These are phyloP conservation scores for Mortierella hygrophila DNA, from an alignment of 192 early-diverging fungal species.

Conservation along the genomic window DNA sequence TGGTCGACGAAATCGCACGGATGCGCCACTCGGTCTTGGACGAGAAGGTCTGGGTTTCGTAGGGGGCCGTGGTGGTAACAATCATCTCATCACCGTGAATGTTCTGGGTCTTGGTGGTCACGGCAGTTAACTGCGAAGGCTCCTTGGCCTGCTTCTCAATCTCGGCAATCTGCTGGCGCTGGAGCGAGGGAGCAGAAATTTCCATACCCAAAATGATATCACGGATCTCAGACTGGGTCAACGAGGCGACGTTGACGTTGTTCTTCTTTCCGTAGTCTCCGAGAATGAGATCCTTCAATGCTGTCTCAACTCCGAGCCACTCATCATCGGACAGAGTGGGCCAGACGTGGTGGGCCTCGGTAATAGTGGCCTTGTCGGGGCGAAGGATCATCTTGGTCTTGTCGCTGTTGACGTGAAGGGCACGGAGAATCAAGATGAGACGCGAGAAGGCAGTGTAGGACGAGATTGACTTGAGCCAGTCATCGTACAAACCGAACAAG, in stretches of 20 bases:
- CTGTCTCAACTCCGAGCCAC: constrained; percentile 96
- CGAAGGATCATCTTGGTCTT: constrained; percentile 97
- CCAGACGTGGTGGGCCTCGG: constrained; percentile 98
- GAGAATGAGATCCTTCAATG: constrained; percentile 96
- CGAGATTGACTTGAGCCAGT: constrained; percentile 96
- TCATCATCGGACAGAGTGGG: constrained; percentile 96
- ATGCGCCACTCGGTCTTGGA: constrained; percentile 99
- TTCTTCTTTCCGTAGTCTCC: constrained; percentile 99
- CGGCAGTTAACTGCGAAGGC: constrained; percentile 93
- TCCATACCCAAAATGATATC: constrained; percentile 99
- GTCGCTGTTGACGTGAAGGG: constrained; percentile 98
- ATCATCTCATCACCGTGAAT: constrained; percentile 98
- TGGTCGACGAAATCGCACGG: constrained; percentile 97
- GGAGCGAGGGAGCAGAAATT: constrained; percentile 95
- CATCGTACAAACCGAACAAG: constrained; percentile 92
- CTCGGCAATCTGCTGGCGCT: constrained; percentile 97
- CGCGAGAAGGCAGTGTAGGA: constrained; percentile 99
- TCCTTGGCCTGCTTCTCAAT: constrained; percentile 97
- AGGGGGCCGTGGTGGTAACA: constrained; percentile 97
- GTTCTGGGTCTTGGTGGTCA: constrained; percentile 97
- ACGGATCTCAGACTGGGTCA: constrained; percentile 97
- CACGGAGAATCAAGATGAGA: constrained; percentile 94
- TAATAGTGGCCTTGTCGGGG: constrained; percentile 93
- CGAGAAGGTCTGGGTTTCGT: constrained; percentile 96
- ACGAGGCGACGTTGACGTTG: constrained; percentile 96